These are phyloP conservation scores for Suhomyces guaymorum DNA, from an alignment of 1,139 yeast genomes.

Conservation along the genomic window DNA sequence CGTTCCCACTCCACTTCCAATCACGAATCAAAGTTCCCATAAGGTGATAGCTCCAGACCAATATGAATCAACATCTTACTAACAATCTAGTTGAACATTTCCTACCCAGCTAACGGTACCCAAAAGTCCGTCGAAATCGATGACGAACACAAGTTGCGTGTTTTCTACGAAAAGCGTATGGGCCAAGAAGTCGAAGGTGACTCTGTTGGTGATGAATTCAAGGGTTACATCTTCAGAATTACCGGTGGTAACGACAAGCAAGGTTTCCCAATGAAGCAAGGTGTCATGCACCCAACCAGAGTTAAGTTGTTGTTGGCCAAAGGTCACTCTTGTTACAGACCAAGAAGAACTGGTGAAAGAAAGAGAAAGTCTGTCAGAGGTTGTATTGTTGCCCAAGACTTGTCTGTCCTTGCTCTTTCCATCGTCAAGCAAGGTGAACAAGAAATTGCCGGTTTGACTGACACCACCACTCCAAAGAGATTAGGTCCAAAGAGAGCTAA, in stretches of 20 bases:
- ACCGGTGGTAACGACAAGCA: conserved; percentile 99
- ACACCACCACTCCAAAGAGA: conserved; percentile 94
- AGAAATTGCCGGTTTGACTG: conserved; percentile 96
- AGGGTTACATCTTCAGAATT: conserved; percentile 98
- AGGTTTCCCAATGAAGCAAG: conserved; percentile 99
- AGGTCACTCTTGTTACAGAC: conserved; percentile 99
- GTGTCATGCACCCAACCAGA: conserved; percentile 99
- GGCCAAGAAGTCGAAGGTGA: conserved; percentile 99
- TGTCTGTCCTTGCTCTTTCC: conserved; percentile 91
- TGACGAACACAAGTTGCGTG: conserved; percentile 98
- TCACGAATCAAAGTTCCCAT: too few species aligned
- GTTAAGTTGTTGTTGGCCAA: conserved; percentile 91
- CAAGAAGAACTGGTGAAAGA: conserved; percentile 99
- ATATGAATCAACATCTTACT: conserved; percentile 16
- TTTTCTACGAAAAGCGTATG: conserved; percentile 98
- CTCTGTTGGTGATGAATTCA: conserved; percentile 97
- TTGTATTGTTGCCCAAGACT: conserved; percentile 96
- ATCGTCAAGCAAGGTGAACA: conserved; percentile 96
- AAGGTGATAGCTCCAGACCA: too few species aligned
- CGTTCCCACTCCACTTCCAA: too few species aligned
- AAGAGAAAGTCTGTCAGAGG: conserved; percentile 99
- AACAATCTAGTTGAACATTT: conserved; percentile 83
- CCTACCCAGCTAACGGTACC: conserved; percentile 99
- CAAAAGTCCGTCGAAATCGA: conserved; percentile 97
- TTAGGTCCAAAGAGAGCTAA: conserved; percentile 99